Conservation (phyloP, 1,284 basidiomycete genomes). For the Bondarzewia mesenterica region DNA sequence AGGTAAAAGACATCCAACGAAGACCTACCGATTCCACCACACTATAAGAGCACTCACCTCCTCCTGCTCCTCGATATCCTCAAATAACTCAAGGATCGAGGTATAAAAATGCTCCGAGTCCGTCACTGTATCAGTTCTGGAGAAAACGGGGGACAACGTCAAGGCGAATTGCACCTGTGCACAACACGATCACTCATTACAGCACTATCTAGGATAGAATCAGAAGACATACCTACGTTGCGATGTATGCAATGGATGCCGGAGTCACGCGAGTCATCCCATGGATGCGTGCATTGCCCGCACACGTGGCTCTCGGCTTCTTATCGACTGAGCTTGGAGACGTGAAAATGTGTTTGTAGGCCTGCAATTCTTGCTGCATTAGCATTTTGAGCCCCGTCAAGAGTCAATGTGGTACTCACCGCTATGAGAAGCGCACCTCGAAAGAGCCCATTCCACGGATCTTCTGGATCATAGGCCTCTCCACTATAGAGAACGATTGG, state of each 20-base stretch:
- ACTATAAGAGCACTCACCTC: conserved; percentile 16
- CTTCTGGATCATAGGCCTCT: conserved; percentile 6
- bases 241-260: not conserved
- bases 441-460: conserved; percentile 11
- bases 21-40: conserved; percentile 10
- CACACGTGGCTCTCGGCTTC: conserved; percentile 11
- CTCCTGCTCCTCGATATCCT: conserved; percentile 26
- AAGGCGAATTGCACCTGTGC: conserved; percentile 7
- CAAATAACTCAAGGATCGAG: conserved; percentile 12
- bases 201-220: not conserved
- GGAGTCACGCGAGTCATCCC: not conserved
- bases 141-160: conserved; percentile 3
- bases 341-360: conserved; percentile 11
- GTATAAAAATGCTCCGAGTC: conserved; percentile 9
- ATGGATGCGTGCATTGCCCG: conserved; percentile 9
- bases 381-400: not conserved
- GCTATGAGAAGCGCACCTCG: conserved; percentile 5
- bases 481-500: conserved; percentile 6
- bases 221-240: not conserved
- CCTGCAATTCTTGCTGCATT: conserved; percentile 1
- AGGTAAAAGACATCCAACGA: not conserved
- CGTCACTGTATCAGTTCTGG: conserved; percentile 4
- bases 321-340: conserved; percentile 11
- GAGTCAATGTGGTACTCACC: conserved; percentile 3
- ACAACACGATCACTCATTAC: not conserved